A percentile compares a stretch with the other conserved stretches of the same genome.
Conservation (phyloP, 768 basidiomycete species). For the Russula dissimulans region DNA sequence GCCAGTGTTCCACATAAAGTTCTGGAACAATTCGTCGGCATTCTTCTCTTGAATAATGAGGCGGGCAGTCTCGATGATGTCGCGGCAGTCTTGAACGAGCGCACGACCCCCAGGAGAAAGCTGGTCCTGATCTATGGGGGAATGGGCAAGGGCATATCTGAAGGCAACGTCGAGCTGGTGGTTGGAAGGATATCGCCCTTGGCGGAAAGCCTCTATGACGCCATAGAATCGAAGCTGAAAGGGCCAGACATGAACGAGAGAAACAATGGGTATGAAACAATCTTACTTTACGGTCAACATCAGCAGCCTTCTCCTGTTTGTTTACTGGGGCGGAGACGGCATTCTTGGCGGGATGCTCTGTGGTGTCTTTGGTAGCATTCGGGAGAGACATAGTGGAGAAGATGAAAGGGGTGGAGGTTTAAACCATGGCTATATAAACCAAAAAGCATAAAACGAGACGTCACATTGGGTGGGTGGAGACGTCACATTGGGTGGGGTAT, state of each 20-base stretch:
- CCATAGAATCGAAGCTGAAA: constrained; percentile 65
- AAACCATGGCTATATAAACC: not conserved
- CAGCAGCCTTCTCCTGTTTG: constrained; percentile 50
- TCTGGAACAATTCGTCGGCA: constrained; percentile 83
- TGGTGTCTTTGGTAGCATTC: constrained; percentile 50
- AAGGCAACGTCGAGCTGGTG: constrained; percentile 68
- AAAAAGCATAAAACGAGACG: not conserved
- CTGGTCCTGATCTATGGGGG: constrained; percentile 51
- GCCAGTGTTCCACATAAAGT: constrained; percentile 76
- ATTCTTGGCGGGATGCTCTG: constrained; percentile 39
- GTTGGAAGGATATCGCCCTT: constrained; percentile 74
- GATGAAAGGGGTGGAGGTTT: not conserved
- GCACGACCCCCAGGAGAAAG: constrained; percentile 71
- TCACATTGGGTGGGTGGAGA: not conserved
- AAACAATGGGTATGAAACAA: not conserved
- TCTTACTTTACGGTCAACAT: constrained; percentile 68
- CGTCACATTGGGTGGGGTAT: not conserved
- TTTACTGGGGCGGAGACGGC: constrained; percentile 63
- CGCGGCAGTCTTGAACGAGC: constrained; percentile 66
- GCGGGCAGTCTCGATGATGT: constrained; percentile 69
- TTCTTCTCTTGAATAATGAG: constrained; percentile 79
- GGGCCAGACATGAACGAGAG: not conserved
- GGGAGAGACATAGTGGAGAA: constrained; percentile 54
- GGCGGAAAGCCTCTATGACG: constrained; percentile 70
- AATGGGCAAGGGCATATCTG: constrained; percentile 48